Base-by-base conservation (phyloP, 2,329 filamentous ascomycete genomes). In the Paecilomyces sp. region DNA sequence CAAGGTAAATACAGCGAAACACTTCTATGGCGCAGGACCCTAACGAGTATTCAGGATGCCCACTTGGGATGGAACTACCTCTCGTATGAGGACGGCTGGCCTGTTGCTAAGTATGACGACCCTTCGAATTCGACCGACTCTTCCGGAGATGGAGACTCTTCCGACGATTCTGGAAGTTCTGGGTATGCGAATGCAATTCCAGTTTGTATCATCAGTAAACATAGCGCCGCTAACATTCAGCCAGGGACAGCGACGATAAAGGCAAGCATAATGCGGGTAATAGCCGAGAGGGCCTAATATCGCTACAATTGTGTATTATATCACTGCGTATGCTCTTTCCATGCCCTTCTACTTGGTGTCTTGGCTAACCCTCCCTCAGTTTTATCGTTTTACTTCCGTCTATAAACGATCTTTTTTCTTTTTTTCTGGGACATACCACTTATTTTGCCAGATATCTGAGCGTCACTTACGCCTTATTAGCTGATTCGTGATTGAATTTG, bases 81-180 rank as follows among this genome's bases (percentile, higher is more conserved):
- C n/a, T 60, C 70, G 2, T 76, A 76, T 57, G 57, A 68, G 8
- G 65, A 74, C 54, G 74, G 74, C 9, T 77, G 74, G 74, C 74
- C 74, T 0, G 63, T 68, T 6, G 41, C 18, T 47, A 47, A 47
- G 41, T 47, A 18, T 47, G 36, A 41, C 12, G 18, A 18, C n/a
- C n/a, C 41, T 18, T 18, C 15, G 65, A 24, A 22, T 30, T 22
- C n/a, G 22, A 50, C 30, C 30, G 30, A 31, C 9, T 9, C 31
- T 33, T 33, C 31, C 11, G 31, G 11, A 33, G 31, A 33, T 33
- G 31, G 6, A 33, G 31, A 28, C 25, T 28, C 25, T 28, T n/a
- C 36, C 36, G 36, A 18, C 5, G 41, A 47, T 8, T 18, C 15
- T 3, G 36, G 18, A 9, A 15, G n/a, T 8, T 47, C 41, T 47